These are phyloP conservation scores for Xylariales sp. DNA, from an alignment of 2,329 filamentous ascomycete species.

Conservation along the genomic window DNA sequence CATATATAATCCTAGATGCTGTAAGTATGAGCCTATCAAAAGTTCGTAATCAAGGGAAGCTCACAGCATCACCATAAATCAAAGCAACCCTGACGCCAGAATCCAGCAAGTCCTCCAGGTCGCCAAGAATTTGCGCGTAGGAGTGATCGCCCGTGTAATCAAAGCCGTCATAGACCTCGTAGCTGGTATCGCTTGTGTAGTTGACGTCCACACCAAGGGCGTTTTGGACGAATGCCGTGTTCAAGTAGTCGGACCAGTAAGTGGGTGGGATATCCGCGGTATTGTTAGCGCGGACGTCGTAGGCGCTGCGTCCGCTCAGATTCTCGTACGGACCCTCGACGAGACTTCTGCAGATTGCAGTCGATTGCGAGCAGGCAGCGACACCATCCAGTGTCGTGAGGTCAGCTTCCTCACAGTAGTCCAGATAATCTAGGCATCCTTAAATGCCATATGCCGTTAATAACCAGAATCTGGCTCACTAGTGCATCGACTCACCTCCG, in stretches of 20 bases:
- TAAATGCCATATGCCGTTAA: background rate
- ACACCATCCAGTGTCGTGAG: conserved; percentile 35
- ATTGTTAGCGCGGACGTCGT: conserved; percentile 51
- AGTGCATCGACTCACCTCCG: conserved; percentile 5
- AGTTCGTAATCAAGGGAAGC: conserved; percentile 4
- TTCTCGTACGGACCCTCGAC: conserved; percentile 53
- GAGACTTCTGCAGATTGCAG: conserved; percentile 49
- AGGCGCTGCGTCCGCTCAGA: conserved; percentile 49
- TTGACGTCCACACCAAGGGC: conserved; percentile 51
- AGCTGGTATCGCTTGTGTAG: conserved; percentile 42
- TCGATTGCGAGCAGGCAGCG: conserved; percentile 49
- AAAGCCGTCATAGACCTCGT: conserved; percentile 43
- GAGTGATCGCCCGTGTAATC: conserved; percentile 54
- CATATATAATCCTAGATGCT: conserved; percentile 51
- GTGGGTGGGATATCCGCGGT: conserved; percentile 54
- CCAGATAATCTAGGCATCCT: conserved; percentile 52
- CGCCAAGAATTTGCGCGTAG: conserved; percentile 54
- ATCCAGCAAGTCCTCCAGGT: conserved; percentile 56
- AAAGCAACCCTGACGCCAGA: conserved; percentile 64
- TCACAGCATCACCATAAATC: conserved; percentile 56
- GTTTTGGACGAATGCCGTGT: conserved; percentile 48
- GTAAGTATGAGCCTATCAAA: background rate
- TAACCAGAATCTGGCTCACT: too few relatives aligned
- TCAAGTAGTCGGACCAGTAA: conserved; percentile 61
- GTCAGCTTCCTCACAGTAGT: conserved; percentile 40